Evolutionary conservation across 345 rosid genomes (phyloP).

Genomic region (Rhizophora mangle): DNA sequence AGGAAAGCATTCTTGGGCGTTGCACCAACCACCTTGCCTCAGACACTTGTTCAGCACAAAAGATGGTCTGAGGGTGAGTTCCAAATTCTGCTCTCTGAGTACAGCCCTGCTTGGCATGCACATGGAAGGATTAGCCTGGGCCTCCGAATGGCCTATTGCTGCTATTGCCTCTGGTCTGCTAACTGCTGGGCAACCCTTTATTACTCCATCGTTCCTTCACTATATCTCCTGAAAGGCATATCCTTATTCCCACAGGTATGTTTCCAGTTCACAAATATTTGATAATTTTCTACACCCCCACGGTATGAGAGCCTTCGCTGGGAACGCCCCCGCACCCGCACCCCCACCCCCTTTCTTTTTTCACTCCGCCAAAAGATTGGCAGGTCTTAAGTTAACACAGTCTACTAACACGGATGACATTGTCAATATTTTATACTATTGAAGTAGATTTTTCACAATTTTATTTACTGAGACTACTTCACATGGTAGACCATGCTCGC

Average conservation of each 20-base stretch:
- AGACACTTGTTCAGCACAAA: constrained; percentile 64
- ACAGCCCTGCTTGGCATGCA: constrained; percentile 57
- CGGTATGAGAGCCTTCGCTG: too few species aligned
- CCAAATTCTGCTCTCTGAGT: constrained; percentile 56
- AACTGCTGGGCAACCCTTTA: constrained; percentile 44
- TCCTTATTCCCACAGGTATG: constrained; percentile 69
- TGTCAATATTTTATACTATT: too few species aligned
- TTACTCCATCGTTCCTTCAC: constrained; percentile 55
- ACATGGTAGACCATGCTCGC: too few species aligned
- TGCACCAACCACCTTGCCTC: constrained; percentile 50
- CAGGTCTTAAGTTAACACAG: too few species aligned
- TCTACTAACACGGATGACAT: too few species aligned
- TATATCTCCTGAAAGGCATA: constrained; percentile 55
- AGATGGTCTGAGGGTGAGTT: constrained; percentile 83
- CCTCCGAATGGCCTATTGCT: constrained; percentile 42
- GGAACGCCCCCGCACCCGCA: too few species aligned
- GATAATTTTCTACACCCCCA: too few species aligned
- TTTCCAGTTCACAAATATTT: background rate
- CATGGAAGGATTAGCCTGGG: constrained; percentile 51
- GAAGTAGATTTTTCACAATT: too few species aligned
- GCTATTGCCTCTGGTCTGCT: constrained; percentile 56
- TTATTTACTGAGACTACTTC: too few species aligned
- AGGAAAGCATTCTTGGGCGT: constrained; percentile 62
- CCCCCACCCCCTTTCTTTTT: too few species aligned
- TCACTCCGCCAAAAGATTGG: too few species aligned